phyloP scores from a whole-genome alignment of 2,329 filamentous ascomycete genomes.

The Arthroderma sp. region DNA sequence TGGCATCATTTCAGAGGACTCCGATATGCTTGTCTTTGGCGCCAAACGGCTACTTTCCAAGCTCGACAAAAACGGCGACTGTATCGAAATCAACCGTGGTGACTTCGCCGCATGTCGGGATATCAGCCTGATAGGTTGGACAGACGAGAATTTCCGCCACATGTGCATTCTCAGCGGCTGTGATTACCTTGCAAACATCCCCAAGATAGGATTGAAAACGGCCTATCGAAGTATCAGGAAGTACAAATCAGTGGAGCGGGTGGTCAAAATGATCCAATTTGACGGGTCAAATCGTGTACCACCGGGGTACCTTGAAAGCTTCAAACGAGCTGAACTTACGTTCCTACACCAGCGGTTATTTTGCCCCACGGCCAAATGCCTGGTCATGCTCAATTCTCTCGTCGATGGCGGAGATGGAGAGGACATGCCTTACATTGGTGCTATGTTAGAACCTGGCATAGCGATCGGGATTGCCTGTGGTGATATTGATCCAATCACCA shows the following conservation, averaged over 20 bases:
- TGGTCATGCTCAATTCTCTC: conserved; percentile 65
- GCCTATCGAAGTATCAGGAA: conserved; percentile 83
- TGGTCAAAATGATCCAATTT: conserved; percentile 73
- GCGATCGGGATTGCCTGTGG: conserved; percentile 66
- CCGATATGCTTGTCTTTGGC: conserved; percentile 88
- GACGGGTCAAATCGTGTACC: conserved; percentile 77
- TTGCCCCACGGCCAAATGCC: conserved; percentile 56
- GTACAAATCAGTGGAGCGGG: conserved; percentile 72
- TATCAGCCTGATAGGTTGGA: conserved; percentile 81
- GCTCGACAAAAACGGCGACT: conserved; percentile 84
- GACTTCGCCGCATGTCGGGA: conserved; percentile 85
- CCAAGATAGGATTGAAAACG: conserved; percentile 80
- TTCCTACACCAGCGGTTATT: conserved; percentile 94
- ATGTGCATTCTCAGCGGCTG: conserved; percentile 97
- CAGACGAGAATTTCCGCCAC: conserved; percentile 74
- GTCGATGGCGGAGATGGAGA: conserved; percentile 51
- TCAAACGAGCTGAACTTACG: conserved; percentile 77
- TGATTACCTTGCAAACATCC: conserved; percentile 82
- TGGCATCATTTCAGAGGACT: conserved; percentile 92
- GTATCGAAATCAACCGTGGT: conserved; percentile 76
- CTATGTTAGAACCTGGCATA: conserved; percentile 53
- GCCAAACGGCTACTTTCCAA: conserved; percentile 86
- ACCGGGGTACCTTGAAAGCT: conserved; percentile 65
- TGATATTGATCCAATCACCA: conserved; percentile 82
- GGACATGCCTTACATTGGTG: conserved; percentile 71